A percentile compares a stretch with the other conserved stretches of the same genome.
Evolutionary conservation across 768 basidiomycete genomes (phyloP).

Genomic region (Lentinula edodes): DNA sequence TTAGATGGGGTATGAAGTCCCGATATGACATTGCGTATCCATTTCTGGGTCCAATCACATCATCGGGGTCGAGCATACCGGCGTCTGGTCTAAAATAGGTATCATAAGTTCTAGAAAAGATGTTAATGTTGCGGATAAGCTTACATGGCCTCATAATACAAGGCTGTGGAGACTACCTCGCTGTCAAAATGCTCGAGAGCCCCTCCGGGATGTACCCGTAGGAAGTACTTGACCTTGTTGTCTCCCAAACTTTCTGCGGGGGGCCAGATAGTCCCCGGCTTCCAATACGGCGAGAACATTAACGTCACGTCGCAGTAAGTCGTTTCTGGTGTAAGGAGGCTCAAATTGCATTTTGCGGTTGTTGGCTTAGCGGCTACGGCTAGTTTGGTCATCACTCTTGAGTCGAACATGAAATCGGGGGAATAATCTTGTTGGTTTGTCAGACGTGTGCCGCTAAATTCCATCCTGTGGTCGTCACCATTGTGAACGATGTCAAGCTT

Average conservation of each 20-base stretch:
- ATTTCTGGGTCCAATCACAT: constrained; percentile 76
- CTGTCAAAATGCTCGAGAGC: constrained; percentile 84
- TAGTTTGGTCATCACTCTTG: constrained; percentile 71
- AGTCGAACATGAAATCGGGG: constrained; percentile 69
- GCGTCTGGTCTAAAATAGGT: constrained; percentile 62
- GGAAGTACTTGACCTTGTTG: constrained; percentile 76
- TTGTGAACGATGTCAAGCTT: constrained; percentile 79
- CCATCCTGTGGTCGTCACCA: constrained; percentile 73
- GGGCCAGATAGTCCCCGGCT: constrained; percentile 71
- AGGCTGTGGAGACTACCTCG: constrained; percentile 69
- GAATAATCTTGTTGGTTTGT: constrained; percentile 55
- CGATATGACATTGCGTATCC: constrained; percentile 80
- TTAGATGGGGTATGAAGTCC: constrained; percentile 77
- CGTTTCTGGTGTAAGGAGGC: constrained; percentile 62
- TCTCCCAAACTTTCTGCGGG: constrained; percentile 63
- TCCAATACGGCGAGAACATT: constrained; percentile 70
- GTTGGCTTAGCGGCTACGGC: constrained; percentile 70
- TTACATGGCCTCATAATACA: constrained; percentile 85
- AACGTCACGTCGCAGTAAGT: constrained; percentile 82
- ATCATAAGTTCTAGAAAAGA: neutral
- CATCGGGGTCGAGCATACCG: constrained; percentile 67
- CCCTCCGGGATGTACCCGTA: constrained; percentile 80
- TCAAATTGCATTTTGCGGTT: constrained; percentile 72
- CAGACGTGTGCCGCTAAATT: constrained; percentile 77
- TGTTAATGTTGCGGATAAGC: constrained; percentile 19